Percentiles rank a stretch among this genome's conserved stretches.
Conservation (phyloP, 352 stramenopile genomes). For the Phytophthora litchii region DNA sequence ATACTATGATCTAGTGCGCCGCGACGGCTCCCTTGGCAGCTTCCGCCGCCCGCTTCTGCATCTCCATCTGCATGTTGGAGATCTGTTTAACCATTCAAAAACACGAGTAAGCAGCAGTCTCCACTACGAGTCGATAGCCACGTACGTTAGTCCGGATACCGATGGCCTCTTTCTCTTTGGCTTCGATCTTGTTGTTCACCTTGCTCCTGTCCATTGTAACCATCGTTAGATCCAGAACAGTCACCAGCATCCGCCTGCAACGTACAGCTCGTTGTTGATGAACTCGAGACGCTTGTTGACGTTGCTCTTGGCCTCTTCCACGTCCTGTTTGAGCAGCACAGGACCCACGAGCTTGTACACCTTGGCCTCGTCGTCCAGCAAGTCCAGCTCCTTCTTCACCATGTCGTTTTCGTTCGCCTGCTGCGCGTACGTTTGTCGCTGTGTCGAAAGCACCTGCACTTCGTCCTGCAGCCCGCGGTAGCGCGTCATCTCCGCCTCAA, state of each 20-base stretch:
- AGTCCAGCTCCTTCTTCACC: conserved; percentile 93
- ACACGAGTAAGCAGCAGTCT: not conserved
- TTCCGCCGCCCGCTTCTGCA: conserved; percentile 87
- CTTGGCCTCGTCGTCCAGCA: conserved; percentile 87
- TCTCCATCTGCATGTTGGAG: conserved; percentile 88
- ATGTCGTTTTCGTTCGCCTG: conserved; percentile 97
- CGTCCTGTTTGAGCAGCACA: conserved; percentile 95
- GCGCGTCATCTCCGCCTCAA: conserved; percentile 88
- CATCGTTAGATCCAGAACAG: not conserved
- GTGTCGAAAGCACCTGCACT: conserved; percentile 80
- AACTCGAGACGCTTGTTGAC: conserved; percentile 96
- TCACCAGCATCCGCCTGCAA: not conserved
- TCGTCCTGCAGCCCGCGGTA: conserved; percentile 93
- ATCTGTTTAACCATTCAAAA: conserved; percentile 58
- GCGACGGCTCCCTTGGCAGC: conserved; percentile 67
- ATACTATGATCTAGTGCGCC: conserved; percentile 37
- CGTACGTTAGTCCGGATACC: conserved; percentile 87
- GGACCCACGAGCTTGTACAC: conserved; percentile 96
- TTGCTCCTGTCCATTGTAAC: conserved; percentile 60
- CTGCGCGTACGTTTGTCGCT: conserved; percentile 91
- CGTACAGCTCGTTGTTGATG: conserved; percentile 93
- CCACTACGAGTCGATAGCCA: not conserved
- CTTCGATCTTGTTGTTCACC: conserved; percentile 85
- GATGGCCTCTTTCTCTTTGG: conserved; percentile 91
- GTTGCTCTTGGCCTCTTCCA: conserved; percentile 93